Evolutionary conservation across 192 early-diverging fungal species (phyloP).

Genomic region (Backusella sp.): DNA sequence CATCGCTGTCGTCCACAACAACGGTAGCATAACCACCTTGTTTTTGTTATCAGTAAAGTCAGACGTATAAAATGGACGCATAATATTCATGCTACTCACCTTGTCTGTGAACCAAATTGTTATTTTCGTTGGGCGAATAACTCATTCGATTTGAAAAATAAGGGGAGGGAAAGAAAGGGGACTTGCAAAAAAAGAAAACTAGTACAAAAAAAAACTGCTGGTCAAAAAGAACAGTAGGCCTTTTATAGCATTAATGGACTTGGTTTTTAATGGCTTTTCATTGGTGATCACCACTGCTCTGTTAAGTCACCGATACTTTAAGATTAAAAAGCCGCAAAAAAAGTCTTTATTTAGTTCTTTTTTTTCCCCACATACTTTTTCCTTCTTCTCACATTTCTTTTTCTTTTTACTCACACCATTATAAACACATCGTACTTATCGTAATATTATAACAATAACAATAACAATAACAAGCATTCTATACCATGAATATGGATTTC

Average conservation of each 20-base stretch:
- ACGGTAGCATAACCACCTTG: not conserved
- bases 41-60: too few species aligned
- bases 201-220: not conserved
- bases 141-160: not conserved
- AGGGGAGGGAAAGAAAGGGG: not conserved
- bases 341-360: not conserved
- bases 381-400: not conserved
- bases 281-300: not conserved
- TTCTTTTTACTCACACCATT: not conserved
- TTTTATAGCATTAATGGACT: not conserved
- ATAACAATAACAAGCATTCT: not conserved
- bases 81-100: not conserved
- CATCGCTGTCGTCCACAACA: slow-evolving; percentile 22
- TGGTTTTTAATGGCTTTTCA: not conserved
- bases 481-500: slow-evolving; percentile 15
- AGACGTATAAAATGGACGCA: not conserved
- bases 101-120: slow-evolving; percentile 2
- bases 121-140: slow-evolving; percentile 6
- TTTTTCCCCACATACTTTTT: not conserved
- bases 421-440: not conserved
- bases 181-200: not conserved
- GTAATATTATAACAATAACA: not conserved
- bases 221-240: not conserved
- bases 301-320: not conserved
- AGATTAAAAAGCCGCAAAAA: not conserved